A percentile compares a stretch with the other conserved stretches of the same genome.
phyloP scores from a whole-genome alignment of 306 rosid species.

The Casuarina glauca region DNA sequence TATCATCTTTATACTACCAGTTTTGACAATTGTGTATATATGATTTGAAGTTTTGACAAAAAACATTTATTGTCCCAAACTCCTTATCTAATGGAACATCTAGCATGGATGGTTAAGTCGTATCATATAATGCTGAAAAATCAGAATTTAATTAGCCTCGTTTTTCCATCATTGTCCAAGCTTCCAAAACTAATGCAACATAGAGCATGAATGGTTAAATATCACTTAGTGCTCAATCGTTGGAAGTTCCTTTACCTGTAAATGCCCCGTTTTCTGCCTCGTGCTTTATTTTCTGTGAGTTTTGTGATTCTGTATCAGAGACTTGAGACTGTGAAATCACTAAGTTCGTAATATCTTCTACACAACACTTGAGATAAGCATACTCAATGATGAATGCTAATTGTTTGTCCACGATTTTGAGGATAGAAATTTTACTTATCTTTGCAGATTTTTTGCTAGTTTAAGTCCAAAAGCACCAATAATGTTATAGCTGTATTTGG shows the following conservation, averaged over 20 bases:
- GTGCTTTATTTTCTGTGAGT: background rate
- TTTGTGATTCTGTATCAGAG: background rate
- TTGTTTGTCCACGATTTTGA: background rate
- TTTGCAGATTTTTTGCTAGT: background rate
- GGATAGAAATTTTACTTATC: background rate
- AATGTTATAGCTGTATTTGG: conserved; percentile 7
- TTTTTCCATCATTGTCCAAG: background rate
- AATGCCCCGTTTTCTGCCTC: background rate
- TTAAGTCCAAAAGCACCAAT: conserved; percentile 1
- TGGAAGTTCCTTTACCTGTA: background rate
- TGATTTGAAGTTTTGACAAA: conserved; percentile 7
- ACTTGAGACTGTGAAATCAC: conserved; percentile 8
- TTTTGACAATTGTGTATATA: conserved; percentile 13
- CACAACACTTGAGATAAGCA: conserved; percentile 1
- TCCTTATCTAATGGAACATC: conserved; percentile 1
- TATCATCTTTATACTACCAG: background rate
- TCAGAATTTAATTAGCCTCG: no score
- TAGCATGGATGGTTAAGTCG: background rate
- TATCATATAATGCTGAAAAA: no score
- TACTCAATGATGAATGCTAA: conserved; percentile 1
- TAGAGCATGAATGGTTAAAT: conserved; percentile 3
- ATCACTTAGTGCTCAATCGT: conserved; percentile 8
- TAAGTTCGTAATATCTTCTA: conserved; percentile 14
- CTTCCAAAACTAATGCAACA: background rate
- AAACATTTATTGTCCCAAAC: background rate